Evolutionary conservation across 2,329 filamentous ascomycete species (phyloP).

Genomic region (Fusarium duplospermum): DNA sequence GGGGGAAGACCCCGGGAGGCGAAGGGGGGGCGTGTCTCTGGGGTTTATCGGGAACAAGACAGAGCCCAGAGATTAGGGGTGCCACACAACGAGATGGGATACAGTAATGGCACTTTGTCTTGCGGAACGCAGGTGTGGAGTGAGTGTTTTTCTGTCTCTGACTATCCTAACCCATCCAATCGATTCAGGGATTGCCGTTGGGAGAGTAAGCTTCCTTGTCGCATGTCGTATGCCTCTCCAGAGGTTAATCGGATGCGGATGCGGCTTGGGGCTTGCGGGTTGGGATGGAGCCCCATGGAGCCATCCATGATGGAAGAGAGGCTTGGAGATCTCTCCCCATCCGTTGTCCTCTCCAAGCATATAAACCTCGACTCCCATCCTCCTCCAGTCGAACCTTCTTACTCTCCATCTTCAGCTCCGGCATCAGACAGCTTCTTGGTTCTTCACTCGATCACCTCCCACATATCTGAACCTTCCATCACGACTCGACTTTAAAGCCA

Average conservation of each 20-base stretch:
- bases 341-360: conserved; percentile 20
- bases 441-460: conserved; percentile 6
- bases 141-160: conserved; percentile 24
- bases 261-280: conserved; percentile 7
- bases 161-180: conserved; percentile 2
- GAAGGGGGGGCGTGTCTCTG: conserved; percentile 24
- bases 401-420: neutral
- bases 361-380: conserved; percentile 37
- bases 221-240: conserved; percentile 11
- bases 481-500: conserved; percentile 10
- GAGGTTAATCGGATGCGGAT: conserved; percentile 16
- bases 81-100: conserved; percentile 41
- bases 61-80: conserved; percentile 30
- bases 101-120: conserved; percentile 20
- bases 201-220: conserved; percentile 14
- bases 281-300: conserved; percentile 4
- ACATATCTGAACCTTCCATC: neutral
- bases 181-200: conserved; percentile 6
- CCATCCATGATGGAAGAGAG: conserved; percentile 24
- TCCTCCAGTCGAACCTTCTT: neutral
- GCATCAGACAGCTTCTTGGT: conserved; percentile 10
- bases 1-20: conserved; percentile 1
- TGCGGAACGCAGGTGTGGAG: conserved; percentile 29
- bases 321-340: conserved; percentile 17
- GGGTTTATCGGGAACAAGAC: conserved; percentile 39